Conservation (phyloP, 495 filamentous ascomycete genomes). For the Penicillium cosmopolitanum region DNA sequence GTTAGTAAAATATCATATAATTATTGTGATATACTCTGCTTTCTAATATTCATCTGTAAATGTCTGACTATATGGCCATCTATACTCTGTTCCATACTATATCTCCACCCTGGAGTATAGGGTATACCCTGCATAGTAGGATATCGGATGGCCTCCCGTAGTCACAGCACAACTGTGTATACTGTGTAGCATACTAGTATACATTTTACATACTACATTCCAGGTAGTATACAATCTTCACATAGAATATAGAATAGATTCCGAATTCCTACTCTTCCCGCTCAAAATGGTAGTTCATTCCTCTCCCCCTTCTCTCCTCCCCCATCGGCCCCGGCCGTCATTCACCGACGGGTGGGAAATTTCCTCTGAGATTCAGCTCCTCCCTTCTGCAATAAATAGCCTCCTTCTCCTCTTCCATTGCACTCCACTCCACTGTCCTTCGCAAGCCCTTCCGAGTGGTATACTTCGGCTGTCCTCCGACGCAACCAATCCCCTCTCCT, state of each 20-base stretch:
- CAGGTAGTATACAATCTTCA: not conserved
- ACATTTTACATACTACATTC: too few species aligned
- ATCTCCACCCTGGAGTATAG: not conserved
- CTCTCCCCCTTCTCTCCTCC: not conserved
- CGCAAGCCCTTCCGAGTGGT: conserved; percentile 3
- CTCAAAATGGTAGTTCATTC: not conserved
- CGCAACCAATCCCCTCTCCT: conserved; percentile 15
- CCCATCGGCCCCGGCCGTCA: conserved; percentile 1
- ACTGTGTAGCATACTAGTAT: too few species aligned
- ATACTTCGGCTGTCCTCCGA: conserved; percentile 1
- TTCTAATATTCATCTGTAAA: too few species aligned
- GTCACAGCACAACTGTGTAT: not conserved
- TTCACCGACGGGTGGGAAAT: too few species aligned
- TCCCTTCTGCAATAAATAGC: conserved; percentile 6
- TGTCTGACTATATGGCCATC: too few species aligned
- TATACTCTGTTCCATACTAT: not conserved
- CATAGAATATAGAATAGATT: conserved; percentile 1
- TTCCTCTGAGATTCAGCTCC: not conserved
- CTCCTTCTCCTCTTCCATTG: not conserved
- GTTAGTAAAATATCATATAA: not conserved
- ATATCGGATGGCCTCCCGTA: not conserved
- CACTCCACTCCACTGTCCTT: conserved; percentile 11
- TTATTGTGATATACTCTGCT: not conserved
- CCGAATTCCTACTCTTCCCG: not conserved
- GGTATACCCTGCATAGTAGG: too few species aligned